These are phyloP conservation scores for Rhizopus stolonifer DNA, from an alignment of 371 early-diverging fungal species.

Conservation along the genomic window DNA sequence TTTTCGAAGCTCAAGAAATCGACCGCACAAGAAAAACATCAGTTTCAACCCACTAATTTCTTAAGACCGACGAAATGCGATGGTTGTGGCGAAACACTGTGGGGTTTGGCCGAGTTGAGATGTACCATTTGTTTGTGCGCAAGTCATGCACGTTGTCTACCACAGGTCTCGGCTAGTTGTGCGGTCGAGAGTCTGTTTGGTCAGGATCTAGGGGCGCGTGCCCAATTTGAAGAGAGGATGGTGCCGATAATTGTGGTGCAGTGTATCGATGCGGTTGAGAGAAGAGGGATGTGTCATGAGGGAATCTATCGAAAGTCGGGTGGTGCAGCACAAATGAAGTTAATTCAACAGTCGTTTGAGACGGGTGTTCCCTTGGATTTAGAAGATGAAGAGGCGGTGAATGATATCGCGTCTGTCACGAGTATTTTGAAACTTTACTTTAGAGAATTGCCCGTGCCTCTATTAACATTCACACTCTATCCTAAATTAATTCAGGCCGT, in stretches of 20 bases:
- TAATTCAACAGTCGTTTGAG: constrained; percentile 58
- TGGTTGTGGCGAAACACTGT: constrained; percentile 80
- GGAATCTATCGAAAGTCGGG: constrained; percentile 95
- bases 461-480: constrained; percentile 82
- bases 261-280: constrained; percentile 81
- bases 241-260: constrained; percentile 76
- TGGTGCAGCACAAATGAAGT: constrained; percentile 78
- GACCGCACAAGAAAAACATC: constrained; percentile 45
- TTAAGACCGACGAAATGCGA: constrained; percentile 78
- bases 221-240: constrained; percentile 26
- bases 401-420: constrained; percentile 77
- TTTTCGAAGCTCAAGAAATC: constrained; percentile 46
- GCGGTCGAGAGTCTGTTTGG: constrained; percentile 31
- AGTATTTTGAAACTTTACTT: constrained; percentile 95
- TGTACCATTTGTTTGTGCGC: constrained; percentile 56
- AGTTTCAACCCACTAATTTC: constrained; percentile 62
- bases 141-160: constrained; percentile 36
- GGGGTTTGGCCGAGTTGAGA: constrained; percentile 76
- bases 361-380: constrained; percentile 44
- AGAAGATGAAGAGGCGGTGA: constrained; percentile 48
- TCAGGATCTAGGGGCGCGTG: constrained; percentile 24
- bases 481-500: constrained; percentile 72
- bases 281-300: constrained; percentile 75
- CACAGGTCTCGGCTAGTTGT: constrained; percentile 38
- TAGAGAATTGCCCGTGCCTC: constrained; percentile 88